phyloP scores from a whole-genome alignment of 768 basidiomycete genomes.

The Porphyrellus cyaneotinctus region DNA sequence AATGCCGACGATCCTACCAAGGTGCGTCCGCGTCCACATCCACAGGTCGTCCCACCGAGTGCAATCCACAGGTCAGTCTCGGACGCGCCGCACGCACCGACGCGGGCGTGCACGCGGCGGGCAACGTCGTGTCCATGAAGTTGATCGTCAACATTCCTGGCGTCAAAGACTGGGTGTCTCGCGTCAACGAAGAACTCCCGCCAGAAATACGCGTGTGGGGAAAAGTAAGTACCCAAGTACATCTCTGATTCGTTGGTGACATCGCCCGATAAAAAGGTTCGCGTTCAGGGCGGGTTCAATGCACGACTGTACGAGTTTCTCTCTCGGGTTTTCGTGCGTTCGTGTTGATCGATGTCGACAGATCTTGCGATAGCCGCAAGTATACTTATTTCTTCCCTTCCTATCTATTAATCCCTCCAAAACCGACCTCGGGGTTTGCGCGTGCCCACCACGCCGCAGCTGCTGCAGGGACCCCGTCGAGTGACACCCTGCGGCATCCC shows the following conservation, averaged over 20 bases:
- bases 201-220: conserved; percentile 92
- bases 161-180: conserved; percentile 60
- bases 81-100: conserved; percentile 92
- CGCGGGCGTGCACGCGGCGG: conserved; percentile 95
- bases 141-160: conserved; percentile 78
- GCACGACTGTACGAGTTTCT: conserved; percentile 54
- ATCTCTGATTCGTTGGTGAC: not conserved
- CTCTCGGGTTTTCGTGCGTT: not conserved
- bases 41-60: not conserved
- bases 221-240: conserved; percentile 47
- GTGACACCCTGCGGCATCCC: conserved; percentile 37
- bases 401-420: conserved; percentile 88
- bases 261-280: conserved; percentile 38
- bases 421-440: conserved; percentile 63
- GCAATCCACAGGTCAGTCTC: conserved; percentile 61
- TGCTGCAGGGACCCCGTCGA: conserved; percentile 5
- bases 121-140: conserved; percentile 90
- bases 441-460: conserved; percentile 38
- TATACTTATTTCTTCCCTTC: conserved; percentile 98
- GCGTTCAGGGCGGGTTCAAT: conserved; percentile 80
- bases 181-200: conserved; percentile 86
- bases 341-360: conserved; percentile 29
- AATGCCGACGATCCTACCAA: conserved; percentile 90
- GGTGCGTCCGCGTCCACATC: conserved; percentile 37
- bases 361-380: conserved; percentile 90